Base-by-base conservation (phyloP, 2,329 filamentous ascomycete genomes). In the Pyrenochaeta sp. region DNA sequence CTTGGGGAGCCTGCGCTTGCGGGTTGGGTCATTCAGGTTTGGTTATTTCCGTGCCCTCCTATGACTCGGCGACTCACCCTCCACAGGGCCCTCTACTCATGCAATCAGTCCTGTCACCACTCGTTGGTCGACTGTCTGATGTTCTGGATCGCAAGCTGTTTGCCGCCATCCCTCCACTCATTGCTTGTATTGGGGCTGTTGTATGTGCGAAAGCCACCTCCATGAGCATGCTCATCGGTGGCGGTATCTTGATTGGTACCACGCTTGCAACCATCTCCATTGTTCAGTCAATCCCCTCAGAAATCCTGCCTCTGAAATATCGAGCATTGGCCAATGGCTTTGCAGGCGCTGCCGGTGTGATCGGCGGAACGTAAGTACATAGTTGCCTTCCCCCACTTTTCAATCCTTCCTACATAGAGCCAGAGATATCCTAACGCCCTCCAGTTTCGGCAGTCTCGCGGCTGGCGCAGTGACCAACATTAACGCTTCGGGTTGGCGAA, bases 221-320 rank as follows among this genome's bases (percentile, higher is more conserved):
- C 2, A 86, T 85, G 83, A 77, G 75, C 44, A 82, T 83, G 75
- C 72, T 85, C 3, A 83, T 85, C 47, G 83, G 80, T 7, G 83
- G 83, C n/a, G 82, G 83, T 10, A 79, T 86, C 4, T 71, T 85
- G n/a, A 83, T 85, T 40, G 83, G 83, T 20, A 75, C 75, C 2
- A 85, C 83, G 0, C 75, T 86, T 27, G 72, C 81, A 1, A 85
- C 83, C 0, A 83, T 85, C 33, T 76, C 82, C 10, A 83, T 86
- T 47, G 81, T 85, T 4, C 74, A 85, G 64, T 78, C 83, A 0
- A 85, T 86, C 27, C 82, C 82, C 0, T 80, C 81, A 1, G 83
- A 86, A 68, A 82, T 86, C 20, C 65, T 86, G 29, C 83, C 83
- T 1, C 61, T 85, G 35, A 85, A 85, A 56, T 85, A 82, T 55